Evolutionary conservation across 2,329 filamentous ascomycete genomes (phyloP), one percentile per base, ranked within the genome.

Genomic region (Aspergillus felis): DNA sequence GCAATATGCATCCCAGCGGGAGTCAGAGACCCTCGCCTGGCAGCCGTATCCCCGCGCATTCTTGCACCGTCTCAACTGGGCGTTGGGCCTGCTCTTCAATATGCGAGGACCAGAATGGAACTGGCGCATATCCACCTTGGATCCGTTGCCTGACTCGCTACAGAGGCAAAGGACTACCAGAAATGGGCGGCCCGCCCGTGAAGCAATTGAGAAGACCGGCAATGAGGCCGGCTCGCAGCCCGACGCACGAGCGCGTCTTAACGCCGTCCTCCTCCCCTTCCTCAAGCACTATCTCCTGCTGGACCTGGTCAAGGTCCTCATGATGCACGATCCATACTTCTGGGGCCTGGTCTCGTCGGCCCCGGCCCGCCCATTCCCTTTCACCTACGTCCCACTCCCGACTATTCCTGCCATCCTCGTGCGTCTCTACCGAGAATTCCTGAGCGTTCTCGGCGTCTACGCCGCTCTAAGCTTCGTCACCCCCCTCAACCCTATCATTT

Each of bases 321-420:
- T 91, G 77, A 86, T 87, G 64, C 82, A 84, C 54, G 93, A 97
- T 66, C 87, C 88, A 0, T 96, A 93, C 76, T 96, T 92, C 74
- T 81, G 81, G 74, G 80, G 80, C 46, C 67, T 86, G 57, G 68
- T 83, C 25, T 81, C 84, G 0, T 75, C 79, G 0, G 69, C 72
- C 54, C 59, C 71, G 74, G 76, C 75, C 3, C 74, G 78, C 54
- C 67, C 71, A 57, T 66, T 58, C 73, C 86, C 58, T 53, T 77
- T 68, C 64, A 81, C 72, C 68, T 82, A 57, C 28, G 68, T 68
- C 9, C 3, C 79, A 27, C 56, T 63, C 17, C 25, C 53, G 20
- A 29, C 50, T 17, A 50, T 81, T 6, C 71, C 76, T 0, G 60
- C 78, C 51, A 56, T 47, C 24, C 5, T 83, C 1, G 73, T 87